Evolutionary conservation across 345 rosid genomes (phyloP).

Genomic region (Camelina neglecta): DNA sequence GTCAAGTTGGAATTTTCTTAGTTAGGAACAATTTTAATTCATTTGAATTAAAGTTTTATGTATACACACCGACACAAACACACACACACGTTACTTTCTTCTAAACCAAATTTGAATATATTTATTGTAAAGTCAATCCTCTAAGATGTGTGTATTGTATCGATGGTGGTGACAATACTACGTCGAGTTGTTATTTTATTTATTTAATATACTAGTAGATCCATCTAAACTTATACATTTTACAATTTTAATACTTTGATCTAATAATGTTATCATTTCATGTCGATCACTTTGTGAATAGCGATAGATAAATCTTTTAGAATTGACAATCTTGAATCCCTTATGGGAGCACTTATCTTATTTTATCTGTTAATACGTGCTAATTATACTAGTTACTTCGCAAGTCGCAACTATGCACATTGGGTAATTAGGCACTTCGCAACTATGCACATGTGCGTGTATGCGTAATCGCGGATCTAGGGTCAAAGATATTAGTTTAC

Average conservation of each 20-base stretch:
- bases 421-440: conserved; percentile 7
- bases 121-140: background rate
- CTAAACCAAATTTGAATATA: background rate
- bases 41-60: background rate
- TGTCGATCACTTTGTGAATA: too few species aligned
- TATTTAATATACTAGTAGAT: background rate
- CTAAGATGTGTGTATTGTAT: background rate
- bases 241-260: too few species aligned
- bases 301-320: background rate
- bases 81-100: conserved; percentile 3
- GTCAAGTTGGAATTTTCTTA: conserved; percentile 20
- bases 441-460: conserved; percentile 23
- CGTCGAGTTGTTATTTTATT: background rate
- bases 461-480: conserved; percentile 8
- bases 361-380: background rate
- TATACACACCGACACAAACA: conserved; percentile 29
- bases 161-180: background rate
- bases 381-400: background rate
- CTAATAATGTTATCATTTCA: background rate
- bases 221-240: too few species aligned
- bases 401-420: background rate
- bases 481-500: conserved; percentile 11
- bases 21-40: background rate
- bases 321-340: background rate
- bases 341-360: background rate